Conservation (phyloP, 2,329 filamentous ascomycete species). For the Microsporum ferrugineum region DNA sequence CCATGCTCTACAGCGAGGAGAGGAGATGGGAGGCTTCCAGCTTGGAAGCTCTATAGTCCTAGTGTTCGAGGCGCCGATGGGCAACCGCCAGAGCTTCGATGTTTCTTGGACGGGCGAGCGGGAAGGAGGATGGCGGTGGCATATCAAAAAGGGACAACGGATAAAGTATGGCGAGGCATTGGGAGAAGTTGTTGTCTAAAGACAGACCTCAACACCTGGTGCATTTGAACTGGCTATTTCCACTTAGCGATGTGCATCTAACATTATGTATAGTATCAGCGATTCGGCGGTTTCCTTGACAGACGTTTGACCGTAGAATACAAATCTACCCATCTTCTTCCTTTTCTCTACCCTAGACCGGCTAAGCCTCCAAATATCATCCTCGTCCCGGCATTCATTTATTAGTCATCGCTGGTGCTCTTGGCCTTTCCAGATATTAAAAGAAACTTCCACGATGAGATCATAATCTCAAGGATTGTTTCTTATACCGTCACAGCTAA, state of each 20-base stretch:
- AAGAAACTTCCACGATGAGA: too few species aligned
- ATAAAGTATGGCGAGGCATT: constrained; percentile 82
- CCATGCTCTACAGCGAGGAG: constrained; percentile 70
- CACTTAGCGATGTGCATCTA: not conserved
- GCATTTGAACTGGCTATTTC: too few species aligned
- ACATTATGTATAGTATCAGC: not conserved
- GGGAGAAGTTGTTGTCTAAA: constrained; percentile 48
- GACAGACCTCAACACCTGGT: not conserved
- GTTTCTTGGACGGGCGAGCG: constrained; percentile 48
- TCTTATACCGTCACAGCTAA: too few species aligned
- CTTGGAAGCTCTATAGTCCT: constrained; percentile 89
- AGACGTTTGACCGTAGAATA: not conserved
- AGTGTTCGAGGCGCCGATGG: constrained; percentile 85
- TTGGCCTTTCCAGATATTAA: too few species aligned
- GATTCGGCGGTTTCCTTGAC: not conserved
- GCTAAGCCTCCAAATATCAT: too few species aligned
- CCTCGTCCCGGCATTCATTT: too few species aligned
- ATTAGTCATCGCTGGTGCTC: not conserved
- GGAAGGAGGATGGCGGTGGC: constrained; percentile 70
- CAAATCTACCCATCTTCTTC: not conserved
- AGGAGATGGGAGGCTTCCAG: constrained; percentile 98
- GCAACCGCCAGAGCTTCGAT: constrained; percentile 45
- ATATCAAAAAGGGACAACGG: constrained; percentile 72
- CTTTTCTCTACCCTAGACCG: not conserved
- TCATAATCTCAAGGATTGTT: too few species aligned